phyloP scores from a whole-genome alignment of 257 asterid species.

The Primulina huaijiensis region DNA sequence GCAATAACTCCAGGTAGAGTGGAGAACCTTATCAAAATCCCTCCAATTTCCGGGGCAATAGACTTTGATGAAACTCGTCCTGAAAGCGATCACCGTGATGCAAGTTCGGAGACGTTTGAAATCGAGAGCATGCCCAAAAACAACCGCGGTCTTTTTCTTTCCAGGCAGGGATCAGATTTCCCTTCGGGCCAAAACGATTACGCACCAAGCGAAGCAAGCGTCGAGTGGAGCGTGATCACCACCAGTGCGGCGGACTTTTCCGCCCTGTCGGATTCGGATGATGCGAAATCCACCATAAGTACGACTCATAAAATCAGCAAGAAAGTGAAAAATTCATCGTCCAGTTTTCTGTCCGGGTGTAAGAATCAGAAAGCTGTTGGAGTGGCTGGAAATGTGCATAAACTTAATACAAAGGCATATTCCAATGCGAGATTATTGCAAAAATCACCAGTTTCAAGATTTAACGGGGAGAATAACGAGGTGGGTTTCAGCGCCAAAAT shows the following conservation, averaged over 20 bases:
- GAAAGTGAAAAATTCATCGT: too few species aligned
- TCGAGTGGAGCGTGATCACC: slow-evolving; percentile 60
- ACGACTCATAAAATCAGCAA: slow-evolving; percentile 10
- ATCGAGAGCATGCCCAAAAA: slow-evolving; percentile 56
- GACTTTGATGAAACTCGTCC: too few species aligned
- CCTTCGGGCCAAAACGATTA: too few species aligned
- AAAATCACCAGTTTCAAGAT: too few species aligned
- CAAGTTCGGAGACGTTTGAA: slow-evolving; percentile 59
- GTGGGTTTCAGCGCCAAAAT: too few species aligned
- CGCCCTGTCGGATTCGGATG: too few species aligned
- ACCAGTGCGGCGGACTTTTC: too few species aligned
- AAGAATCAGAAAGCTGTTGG: slow-evolving; percentile 48
- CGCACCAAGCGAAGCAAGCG: slow-evolving; percentile 65
- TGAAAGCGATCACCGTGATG: too few species aligned
- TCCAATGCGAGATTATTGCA: too few species aligned
- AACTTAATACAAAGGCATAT: neutral
- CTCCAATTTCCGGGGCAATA: slow-evolving; percentile 24
- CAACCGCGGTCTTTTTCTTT: too few species aligned
- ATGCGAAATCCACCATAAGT: slow-evolving; percentile 16
- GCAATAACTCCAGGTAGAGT: slow-evolving; percentile 24
- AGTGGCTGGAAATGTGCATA: slow-evolving; percentile 33
- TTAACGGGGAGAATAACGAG: too few species aligned
- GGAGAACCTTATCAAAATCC: slow-evolving; percentile 16
- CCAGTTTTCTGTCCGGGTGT: slow-evolving; percentile 44
- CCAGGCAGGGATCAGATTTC: too few species aligned